Evolutionary conservation across 495 filamentous ascomycete species (phyloP).

Genomic region (Penicillium coprophilum): DNA sequence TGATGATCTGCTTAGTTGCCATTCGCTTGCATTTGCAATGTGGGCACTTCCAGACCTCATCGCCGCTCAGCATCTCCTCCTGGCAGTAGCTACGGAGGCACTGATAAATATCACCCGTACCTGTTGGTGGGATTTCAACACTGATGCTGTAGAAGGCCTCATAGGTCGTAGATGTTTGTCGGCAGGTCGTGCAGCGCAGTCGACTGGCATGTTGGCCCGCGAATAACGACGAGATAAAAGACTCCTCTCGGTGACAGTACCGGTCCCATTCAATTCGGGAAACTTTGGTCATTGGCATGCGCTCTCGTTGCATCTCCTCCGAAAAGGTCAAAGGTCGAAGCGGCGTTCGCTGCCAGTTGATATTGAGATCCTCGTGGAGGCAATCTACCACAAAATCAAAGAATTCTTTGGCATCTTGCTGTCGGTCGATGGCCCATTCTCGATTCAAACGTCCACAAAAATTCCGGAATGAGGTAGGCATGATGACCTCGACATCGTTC

Average conservation of each 20-base stretch:
- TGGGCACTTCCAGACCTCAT: conserved; percentile 71
- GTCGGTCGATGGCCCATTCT: conserved; percentile 61
- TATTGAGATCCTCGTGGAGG: conserved; percentile 75
- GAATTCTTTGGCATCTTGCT: conserved; percentile 81
- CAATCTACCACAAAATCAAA: conserved; percentile 69
- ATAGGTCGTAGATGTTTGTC: conserved; percentile 67
- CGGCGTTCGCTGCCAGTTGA: conserved; percentile 58
- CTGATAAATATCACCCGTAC: conserved; percentile 56
- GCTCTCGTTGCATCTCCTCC: conserved; percentile 64
- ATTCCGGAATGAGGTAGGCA: conserved; percentile 53
- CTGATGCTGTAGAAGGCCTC: conserved; percentile 69
- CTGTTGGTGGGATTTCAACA: conserved; percentile 60
- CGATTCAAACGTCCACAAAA: conserved; percentile 57
- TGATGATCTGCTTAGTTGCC: conserved; percentile 70
- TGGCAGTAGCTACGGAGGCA: conserved; percentile 68
- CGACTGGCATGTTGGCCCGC: conserved; percentile 68
- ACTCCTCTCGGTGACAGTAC: conserved; percentile 66
- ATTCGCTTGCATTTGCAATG: conserved; percentile 66
- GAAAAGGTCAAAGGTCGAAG: conserved; percentile 58
- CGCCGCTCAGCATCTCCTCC: conserved; percentile 64
- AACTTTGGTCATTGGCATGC: conserved; percentile 57
- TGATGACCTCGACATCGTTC: conserved; percentile 62
- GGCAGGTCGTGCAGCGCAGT: conserved; percentile 63
- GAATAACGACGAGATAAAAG: conserved; percentile 66
- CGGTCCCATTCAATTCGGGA: conserved; percentile 67